phyloP scores from a whole-genome alignment of 2,329 filamentous ascomycete species.

The Balansia obtecta region DNA sequence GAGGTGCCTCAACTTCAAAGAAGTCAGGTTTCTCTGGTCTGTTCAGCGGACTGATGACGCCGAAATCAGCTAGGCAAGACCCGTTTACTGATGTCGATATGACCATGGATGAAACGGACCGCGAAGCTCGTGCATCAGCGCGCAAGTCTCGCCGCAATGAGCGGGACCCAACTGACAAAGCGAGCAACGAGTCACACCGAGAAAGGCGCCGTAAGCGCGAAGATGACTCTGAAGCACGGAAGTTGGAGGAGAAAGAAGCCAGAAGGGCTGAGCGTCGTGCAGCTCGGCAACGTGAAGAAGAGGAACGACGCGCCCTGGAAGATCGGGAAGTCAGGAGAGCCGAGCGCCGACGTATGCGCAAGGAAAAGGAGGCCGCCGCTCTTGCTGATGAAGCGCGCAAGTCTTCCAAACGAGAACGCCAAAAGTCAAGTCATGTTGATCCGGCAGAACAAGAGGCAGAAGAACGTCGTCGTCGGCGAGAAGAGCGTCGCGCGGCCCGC shows the following conservation, averaged over 20 bases:
- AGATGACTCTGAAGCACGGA: conserved; percentile 39
- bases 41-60: conserved; percentile 46
- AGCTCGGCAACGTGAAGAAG: conserved; percentile 34
- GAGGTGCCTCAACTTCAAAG: conserved; percentile 27
- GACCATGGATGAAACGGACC: conserved; percentile 39
- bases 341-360: conserved; percentile 37
- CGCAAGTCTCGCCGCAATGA: conserved; percentile 47
- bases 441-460: conserved; percentile 36
- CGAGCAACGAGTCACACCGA: conserved; percentile 39
- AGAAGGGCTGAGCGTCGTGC: conserved; percentile 42
- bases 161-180: conserved; percentile 26
- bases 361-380: conserved; percentile 33
- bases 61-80: conserved; percentile 32
- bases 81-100: conserved; percentile 36
- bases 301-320: conserved; percentile 35
- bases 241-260: conserved; percentile 45
- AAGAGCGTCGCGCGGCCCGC: conserved; percentile 35
- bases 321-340: conserved; percentile 35
- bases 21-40: conserved; percentile 46
- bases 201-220: conserved; percentile 44
- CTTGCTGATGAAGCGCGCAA: conserved; percentile 32
- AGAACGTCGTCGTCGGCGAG: conserved; percentile 40
- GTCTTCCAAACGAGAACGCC: conserved; percentile 35
- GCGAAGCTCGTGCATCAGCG: conserved; percentile 49
- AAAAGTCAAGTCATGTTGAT: conserved; percentile 32